Evolutionary conservation across 2,329 filamentous ascomycete species (phyloP).

Genomic region (Colletotrichum somersetense): DNA sequence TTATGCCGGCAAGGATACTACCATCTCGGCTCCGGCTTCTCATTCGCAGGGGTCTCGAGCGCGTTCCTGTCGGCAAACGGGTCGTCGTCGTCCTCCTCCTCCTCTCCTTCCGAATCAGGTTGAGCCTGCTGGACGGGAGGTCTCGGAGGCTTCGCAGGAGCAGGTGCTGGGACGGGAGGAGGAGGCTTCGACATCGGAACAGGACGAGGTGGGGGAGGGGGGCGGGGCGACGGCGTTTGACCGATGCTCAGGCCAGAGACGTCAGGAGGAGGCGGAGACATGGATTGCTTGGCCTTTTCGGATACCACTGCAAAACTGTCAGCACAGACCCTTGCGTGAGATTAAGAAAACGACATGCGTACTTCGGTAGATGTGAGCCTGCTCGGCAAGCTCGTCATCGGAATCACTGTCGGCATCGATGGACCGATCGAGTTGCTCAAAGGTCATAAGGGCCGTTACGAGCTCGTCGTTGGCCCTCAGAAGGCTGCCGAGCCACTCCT

Average conservation of each 20-base stretch:
- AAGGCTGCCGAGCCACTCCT: conserved; percentile 91
- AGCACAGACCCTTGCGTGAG: conserved; percentile 40
- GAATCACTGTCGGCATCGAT: conserved; percentile 82
- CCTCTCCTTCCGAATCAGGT: conserved; percentile 58
- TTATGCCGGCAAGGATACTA: conserved; percentile 33
- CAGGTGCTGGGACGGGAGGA: conserved; percentile 55
- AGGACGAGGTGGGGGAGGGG: conserved; percentile 61
- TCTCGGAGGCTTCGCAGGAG: conserved; percentile 55
- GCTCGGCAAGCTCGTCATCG: conserved; percentile 75
- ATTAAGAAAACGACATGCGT: conserved; percentile 41
- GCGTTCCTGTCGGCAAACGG: conserved; percentile 89
- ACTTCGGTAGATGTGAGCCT: conserved; percentile 75
- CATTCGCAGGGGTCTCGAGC: conserved; percentile 52
- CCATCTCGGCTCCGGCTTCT: conserved; percentile 40
- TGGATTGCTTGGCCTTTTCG: conserved; percentile 63
- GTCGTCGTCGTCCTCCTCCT: conserved; percentile 75
- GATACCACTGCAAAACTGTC: conserved; percentile 60
- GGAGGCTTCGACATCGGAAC: conserved; percentile 61
- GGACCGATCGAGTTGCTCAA: conserved; percentile 90
- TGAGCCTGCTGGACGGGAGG: conserved; percentile 47
- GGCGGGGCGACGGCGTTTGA: conserved; percentile 54
- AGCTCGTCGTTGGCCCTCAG: conserved; percentile 96
- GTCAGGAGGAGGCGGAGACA: conserved; percentile 57
- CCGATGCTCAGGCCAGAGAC: conserved; percentile 60
- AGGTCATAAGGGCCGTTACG: conserved; percentile 93